Conservation (phyloP, 352 stramenopile species). For the Pythium insidiosum region DNA sequence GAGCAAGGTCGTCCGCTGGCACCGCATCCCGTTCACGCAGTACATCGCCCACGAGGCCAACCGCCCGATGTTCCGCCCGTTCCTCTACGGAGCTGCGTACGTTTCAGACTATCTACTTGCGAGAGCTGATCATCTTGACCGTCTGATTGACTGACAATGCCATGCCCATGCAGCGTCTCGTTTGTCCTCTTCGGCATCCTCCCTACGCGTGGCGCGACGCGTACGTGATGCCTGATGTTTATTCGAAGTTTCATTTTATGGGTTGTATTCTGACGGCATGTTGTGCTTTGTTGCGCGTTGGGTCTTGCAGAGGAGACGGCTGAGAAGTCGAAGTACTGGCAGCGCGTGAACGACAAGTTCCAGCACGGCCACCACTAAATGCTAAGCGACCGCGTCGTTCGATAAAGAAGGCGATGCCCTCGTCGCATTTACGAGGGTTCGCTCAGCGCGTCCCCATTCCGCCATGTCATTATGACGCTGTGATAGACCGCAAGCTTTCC, state of each 20-base stretch:
- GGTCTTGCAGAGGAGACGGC: conserved; percentile 60
- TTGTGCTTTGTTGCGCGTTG: background rate
- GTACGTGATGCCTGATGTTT: conserved; percentile 26
- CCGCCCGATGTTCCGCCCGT: conserved; percentile 77
- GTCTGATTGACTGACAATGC: background rate
- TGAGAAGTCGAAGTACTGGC: conserved; percentile 83
- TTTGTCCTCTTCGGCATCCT: conserved; percentile 81
- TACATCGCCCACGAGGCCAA: conserved; percentile 73
- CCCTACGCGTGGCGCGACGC: conserved; percentile 57
- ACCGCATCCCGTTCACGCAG: conserved; percentile 70
- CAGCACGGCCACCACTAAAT: conserved; percentile 72
- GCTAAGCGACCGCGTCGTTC: background rate
- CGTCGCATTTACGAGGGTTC: too few relatives aligned
- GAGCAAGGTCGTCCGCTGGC: conserved; percentile 77
- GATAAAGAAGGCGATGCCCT: too few relatives aligned
- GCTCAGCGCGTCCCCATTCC: too few relatives aligned
- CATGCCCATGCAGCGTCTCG: conserved; percentile 35
- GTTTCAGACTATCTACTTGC: conserved; percentile 6
- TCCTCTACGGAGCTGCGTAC: conserved; percentile 71
- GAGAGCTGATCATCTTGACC: background rate
- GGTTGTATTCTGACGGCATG: background rate
- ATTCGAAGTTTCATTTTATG: background rate
- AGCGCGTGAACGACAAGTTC: conserved; percentile 79
- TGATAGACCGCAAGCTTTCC: too few relatives aligned
- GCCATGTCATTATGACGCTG: too few relatives aligned